Evolutionary conservation across 441 rosid species (phyloP), one percentile per base, ranked within the genome.

Genomic region (Lepidium campestre): DNA sequence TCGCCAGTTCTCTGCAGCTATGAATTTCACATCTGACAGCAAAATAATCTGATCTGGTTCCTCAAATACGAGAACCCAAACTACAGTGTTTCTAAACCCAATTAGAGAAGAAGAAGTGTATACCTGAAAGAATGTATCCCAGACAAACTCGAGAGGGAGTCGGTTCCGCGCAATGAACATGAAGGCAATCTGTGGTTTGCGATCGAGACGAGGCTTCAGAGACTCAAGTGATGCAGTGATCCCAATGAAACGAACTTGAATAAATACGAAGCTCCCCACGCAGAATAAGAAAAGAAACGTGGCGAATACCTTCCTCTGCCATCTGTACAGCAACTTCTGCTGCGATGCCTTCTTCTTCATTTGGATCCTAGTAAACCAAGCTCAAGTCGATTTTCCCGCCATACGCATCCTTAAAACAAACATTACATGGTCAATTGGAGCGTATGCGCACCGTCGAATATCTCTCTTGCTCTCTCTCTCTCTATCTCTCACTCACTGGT

Each of bases 61-160:
- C 68, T 54, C 63, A 62, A 37, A 36, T 0, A 50, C 25, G 4
- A 44, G n/a, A 45, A 35, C 25, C 56, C 10, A 39, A 13, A 5
- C 27, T 6, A 19, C 0, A 23, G 6, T 17, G 23, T 32, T 22
- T 36, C 9, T 31, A 46, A 54, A 14, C 9, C 25, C 22, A 58
- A 50, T 54, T 13, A 25, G 19, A 66, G 17, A 45, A 47, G 13
- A 19, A 63, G 41, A 0, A 23, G 10, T 46, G 18, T 57, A 40
- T 48, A 82, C 99, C 96, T 82, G 68, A 68, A 93, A 82, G 72
- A 89, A 93, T 0, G 86, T 77, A 71, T 91, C 88, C 99, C 99
- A 93, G 14, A 86, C 79, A 59, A 86, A 67, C 11, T 93, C 96
- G n/a, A 93, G 89, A 55, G 97, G 86, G 20, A 93, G 83, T 4